Conservation (phyloP, 1,284 basidiomycete species). For the Xerocomus amazonicus region DNA sequence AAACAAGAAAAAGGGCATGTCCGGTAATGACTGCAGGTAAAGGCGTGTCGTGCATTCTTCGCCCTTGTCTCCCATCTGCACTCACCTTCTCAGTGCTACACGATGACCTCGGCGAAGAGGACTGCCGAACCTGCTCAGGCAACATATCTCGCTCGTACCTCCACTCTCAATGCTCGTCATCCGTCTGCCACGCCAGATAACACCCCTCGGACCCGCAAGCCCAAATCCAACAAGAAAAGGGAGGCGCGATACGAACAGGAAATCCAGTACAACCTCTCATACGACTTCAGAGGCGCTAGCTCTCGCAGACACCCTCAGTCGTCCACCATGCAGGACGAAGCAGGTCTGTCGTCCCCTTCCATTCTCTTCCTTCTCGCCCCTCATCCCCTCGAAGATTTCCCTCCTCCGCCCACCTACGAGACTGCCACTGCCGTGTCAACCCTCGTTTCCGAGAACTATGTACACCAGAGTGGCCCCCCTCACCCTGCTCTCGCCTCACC, state of each 20-base stretch:
- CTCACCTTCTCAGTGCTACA: slow-evolving; percentile 34
- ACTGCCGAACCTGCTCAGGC: slow-evolving; percentile 33
- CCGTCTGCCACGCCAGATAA: slow-evolving; percentile 51
- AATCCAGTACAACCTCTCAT: slow-evolving; percentile 34
- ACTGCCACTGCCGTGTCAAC: slow-evolving; percentile 31
- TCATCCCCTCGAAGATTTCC: slow-evolving; percentile 25
- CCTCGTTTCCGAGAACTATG: slow-evolving; percentile 29
- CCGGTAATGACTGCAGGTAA: slow-evolving; percentile 33
- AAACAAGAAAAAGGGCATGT: slow-evolving; percentile 34
- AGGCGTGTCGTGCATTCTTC: slow-evolving; percentile 36
- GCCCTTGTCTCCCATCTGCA: slow-evolving; percentile 37
- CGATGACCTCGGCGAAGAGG: slow-evolving; percentile 35
- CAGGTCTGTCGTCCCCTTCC: slow-evolving; percentile 19
- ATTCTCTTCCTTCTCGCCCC: not conserved
- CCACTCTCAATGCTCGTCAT: slow-evolving; percentile 52
- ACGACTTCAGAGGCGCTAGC: slow-evolving; percentile 29
- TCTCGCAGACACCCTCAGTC: slow-evolving; percentile 27
- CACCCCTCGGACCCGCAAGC: slow-evolving; percentile 49
- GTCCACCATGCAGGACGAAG: slow-evolving; percentile 27
- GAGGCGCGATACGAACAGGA: slow-evolving; percentile 37
- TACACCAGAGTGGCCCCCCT: slow-evolving; percentile 26
- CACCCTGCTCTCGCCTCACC: slow-evolving; percentile 26
- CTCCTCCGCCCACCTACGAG: slow-evolving; percentile 31
- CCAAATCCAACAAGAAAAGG: slow-evolving; percentile 34
- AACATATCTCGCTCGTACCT: slow-evolving; percentile 56